Evolutionary conservation across 2,329 filamentous ascomycete genomes (phyloP), one percentile per base, ranked within the genome.

Genomic region (Neopestalotiopsis sp.): DNA sequence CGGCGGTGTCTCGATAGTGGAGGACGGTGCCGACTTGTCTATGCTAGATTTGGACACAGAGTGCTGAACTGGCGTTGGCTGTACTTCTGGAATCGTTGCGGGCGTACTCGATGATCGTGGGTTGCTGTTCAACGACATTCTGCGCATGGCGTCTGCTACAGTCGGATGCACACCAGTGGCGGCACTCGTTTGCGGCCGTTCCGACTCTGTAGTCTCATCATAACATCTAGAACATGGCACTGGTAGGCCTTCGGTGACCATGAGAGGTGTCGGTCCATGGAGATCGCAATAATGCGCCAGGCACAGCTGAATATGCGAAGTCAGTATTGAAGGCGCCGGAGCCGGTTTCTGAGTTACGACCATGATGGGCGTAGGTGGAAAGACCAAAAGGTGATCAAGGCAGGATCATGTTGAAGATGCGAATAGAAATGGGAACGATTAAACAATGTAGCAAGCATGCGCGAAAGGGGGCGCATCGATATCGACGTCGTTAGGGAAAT

Each of bases 281-380:
- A 88, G 84, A 78, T 92, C 90, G 84, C 90, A 92, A 77, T 91
- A 92, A 78, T 92, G 90, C 75, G 90, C 90, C 74, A 92, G 85
- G 78, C 89, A 91, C 77, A 92, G 82, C 90, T 92, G 86, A 69
- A 89, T 73, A 64, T 77, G 74, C 17, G 78, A 76, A 28, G 78
- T 85, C 76, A 85, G 82, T 77, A 82, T 70, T 42, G 76, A 73
- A 49, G 75, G 74, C 58, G 74, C 66, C 38, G 71, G 63, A 56
- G 74, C 71, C 61, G 71, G 71, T 59, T 49, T 65, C 32, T 65
- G 40, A 40, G 69, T 70, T 49, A 70, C 62, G 62, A 70, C 69
- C 69, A 70, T 70, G 66, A 42, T 62, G 61, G 53, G 32, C 12
- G 40, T 28, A 34, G 61, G 34, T 28, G 12, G 14, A 30, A 64